Conservation (phyloP, 805 yeast species). For the Candida pseudoglaebosa region DNA sequence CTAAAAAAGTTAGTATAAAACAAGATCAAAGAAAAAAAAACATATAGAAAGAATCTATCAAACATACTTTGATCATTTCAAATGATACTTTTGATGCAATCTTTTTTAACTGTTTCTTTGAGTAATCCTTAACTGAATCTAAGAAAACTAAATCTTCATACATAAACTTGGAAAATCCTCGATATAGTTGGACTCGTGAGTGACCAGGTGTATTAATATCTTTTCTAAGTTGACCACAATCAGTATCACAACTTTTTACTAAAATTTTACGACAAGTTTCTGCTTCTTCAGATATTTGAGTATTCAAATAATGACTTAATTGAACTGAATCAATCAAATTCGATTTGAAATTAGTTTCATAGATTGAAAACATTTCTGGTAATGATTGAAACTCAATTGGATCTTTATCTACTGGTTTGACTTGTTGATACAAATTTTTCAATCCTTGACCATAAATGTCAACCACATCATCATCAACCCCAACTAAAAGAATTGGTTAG, state of each 20-base stretch:
- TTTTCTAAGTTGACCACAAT: constrained; percentile 27
- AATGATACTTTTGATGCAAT: constrained; percentile 51
- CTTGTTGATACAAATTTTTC: constrained; percentile 36
- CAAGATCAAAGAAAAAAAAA: neutral
- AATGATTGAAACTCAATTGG: constrained; percentile 31
- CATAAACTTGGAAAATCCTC: constrained; percentile 62
- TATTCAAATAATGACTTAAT: constrained; percentile 30
- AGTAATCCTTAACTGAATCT: constrained; percentile 31
- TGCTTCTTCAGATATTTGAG: constrained; percentile 27
- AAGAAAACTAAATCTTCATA: constrained; percentile 50
- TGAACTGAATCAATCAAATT: constrained; percentile 16
- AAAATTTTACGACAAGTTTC: constrained; percentile 35
- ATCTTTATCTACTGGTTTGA: constrained; percentile 26
- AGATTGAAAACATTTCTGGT: constrained; percentile 30
- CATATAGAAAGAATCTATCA: neutral
- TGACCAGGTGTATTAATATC: constrained; percentile 39
- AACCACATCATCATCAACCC: constrained; percentile 55
- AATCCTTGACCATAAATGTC: constrained; percentile 44
- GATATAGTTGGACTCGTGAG: constrained; percentile 48
- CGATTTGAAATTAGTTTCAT: constrained; percentile 12
- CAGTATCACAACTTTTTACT: constrained; percentile 36
- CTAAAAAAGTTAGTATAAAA: constrained; percentile 1
- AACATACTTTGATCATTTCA: constrained; percentile 49
- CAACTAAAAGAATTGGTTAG: constrained; percentile 27
- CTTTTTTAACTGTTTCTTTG: constrained; percentile 49